phyloP scores from a whole-genome alignment of 768 basidiomycete genomes.

The Panus rudis region DNA sequence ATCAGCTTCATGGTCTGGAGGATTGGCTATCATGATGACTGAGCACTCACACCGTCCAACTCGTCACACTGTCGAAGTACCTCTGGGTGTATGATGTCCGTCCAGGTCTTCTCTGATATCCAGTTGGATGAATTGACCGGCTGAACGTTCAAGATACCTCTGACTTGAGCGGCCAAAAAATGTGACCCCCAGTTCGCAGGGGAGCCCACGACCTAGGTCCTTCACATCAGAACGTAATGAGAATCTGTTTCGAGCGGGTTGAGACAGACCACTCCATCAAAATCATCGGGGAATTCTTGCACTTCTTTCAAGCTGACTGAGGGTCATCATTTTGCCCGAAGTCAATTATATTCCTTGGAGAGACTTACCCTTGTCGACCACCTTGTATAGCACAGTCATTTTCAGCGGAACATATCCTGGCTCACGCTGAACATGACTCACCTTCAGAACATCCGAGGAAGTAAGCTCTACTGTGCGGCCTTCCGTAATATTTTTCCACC shows the following conservation, averaged over 20 bases:
- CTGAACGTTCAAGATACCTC: constrained; percentile 17
- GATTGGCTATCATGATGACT: not conserved
- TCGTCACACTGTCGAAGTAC: constrained; percentile 26
- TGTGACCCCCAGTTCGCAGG: constrained; percentile 23
- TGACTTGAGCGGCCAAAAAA: constrained; percentile 13
- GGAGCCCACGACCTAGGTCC: constrained; percentile 21
- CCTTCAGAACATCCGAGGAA: constrained; percentile 26
- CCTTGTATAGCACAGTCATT: constrained; percentile 6
- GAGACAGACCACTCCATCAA: constrained; percentile 23
- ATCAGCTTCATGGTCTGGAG: no score
- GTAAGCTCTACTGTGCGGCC: constrained; percentile 18
- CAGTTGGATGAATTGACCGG: constrained; percentile 16
- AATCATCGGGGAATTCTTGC: constrained; percentile 26
- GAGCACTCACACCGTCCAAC: constrained; percentile 23
- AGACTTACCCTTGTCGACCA: constrained; percentile 23
- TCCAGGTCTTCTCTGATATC: constrained; percentile 21
- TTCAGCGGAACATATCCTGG: not conserved
- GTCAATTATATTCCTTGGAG: not conserved
- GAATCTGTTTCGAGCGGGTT: not conserved
- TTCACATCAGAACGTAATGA: no score
- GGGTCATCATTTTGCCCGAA: not conserved
- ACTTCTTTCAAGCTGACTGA: constrained; percentile 16
- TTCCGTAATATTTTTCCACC: constrained; percentile 20
- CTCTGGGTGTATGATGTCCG: constrained; percentile 21
- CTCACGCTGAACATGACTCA: no score